Base-by-base conservation (phyloP, 2,329 filamentous ascomycete species). In the Cladosporium sp. region DNA sequence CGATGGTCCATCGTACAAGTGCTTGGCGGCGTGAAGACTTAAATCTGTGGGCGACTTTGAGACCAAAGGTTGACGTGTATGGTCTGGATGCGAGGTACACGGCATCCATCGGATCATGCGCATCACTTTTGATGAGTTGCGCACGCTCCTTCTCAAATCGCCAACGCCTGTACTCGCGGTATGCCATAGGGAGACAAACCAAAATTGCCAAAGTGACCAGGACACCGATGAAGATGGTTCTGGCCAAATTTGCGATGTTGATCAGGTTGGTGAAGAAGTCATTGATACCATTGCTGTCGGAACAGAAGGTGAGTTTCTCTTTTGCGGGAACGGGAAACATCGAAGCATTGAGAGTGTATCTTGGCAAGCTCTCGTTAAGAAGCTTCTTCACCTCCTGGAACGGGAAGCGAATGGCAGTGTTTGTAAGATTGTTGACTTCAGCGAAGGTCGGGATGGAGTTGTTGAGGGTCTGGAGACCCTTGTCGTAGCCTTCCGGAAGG, bases 1-100 rank as follows among this genome's bases (percentile, higher is more conserved):
- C 87, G 55, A 93, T 75, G 46, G 82, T 81, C 90, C 91, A 96
- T 54, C 91, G 83, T 8, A 83, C 77, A 36, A 95, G 77, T 39
- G 87, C 79, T 66, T 89, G 84, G 45, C 80, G 78, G 58, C 84
- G 78, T 62, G 69, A 69, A 71, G 67, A 79, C 47, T 78, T 79
- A 69, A 92, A 83, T 51, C 74, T 77, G 45, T 78, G 78, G 6
- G 86, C 81, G 16, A 87, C 59, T 69, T 79, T 84, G 65, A 95
- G 78, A 35, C 91, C 92, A 22, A 78, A 72, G 2, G 77, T 77
- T 1, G 88, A 81, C 1, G 89, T 88, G 59, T 85, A 82, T 1
- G 92, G 90, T 18, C 89, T 82, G 29, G 88, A 91, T 27, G 85
- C 83, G 57, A 96, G 86, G 69, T 96, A 95, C 36, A 95, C 81